Evolutionary conservation across 805 yeast species (phyloP), one percentile per base, ranked within the genome.

Genomic region (Cyberlindnera misumaiensis): DNA sequence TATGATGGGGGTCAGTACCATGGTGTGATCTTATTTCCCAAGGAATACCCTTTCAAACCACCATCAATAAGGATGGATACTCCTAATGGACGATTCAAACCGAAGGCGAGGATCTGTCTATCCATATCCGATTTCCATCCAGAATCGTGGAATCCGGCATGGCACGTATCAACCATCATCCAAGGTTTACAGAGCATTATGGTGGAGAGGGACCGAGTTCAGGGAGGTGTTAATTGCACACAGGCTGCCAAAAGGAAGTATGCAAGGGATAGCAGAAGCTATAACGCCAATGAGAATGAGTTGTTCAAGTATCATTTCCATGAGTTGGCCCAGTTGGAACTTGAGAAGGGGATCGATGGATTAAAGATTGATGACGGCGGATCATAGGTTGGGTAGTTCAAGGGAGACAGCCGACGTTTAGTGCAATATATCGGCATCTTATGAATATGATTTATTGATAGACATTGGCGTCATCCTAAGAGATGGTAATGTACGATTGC

Each of bases 61-160:
- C 96, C 96, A 2, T 72, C 88, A 3, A 87, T 88, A 34, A 67
- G 80, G 38, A 85, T 88, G 83, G 64, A 79, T 28, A 88, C 96
- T 0, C 96, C 96, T 4, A 82, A 77, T 49, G 96, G 96, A 4
- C 67, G 94, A 34, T 88, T 88, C 58, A 72, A 74, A 36, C 72
- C 86, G 41, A 83, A 83, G 54, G 73, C 81, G 3, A 64, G 93
- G 35, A 68, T 88, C 17, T 88, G 97, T 61, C 65, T 88, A 30
- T 76, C 87, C 11, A 86, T 89, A 79, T 80, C 93, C 53, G 96
- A 88, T 61, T 89, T 73, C 59, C 97, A 89, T 52, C 96, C 95
- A 5, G 90, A 87, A 56, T 65, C 81, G 1, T 88, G 97, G 97
- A 87, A 88, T 59, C 96, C 97, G 1, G 84, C 93, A 6, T 88